These are phyloP conservation scores for Pleurotus tuoliensis DNA, from an alignment of 768 basidiomycete species.

Conservation along the genomic window DNA sequence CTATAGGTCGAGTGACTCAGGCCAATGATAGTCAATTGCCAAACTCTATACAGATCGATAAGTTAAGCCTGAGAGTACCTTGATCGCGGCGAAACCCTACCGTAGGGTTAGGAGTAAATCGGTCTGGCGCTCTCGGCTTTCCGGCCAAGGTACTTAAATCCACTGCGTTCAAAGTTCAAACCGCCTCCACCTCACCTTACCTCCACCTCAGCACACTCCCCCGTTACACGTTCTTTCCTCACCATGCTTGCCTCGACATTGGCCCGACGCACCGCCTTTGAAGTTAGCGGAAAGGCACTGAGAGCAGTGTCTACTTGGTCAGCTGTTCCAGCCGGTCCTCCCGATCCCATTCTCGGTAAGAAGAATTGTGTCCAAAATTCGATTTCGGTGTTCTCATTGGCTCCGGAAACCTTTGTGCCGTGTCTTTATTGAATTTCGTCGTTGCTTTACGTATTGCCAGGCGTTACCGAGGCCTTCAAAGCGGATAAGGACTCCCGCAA, in stretches of 20 bases:
- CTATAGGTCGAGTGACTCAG: too few species aligned
- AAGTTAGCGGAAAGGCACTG: conserved; percentile 29
- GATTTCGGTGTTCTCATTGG: conserved; percentile 5
- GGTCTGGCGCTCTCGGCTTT: conserved; percentile 2
- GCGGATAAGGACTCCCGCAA: conserved; percentile 89
- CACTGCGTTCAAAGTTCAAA: neutral
- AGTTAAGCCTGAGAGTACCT: conserved; percentile 14
- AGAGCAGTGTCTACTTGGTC: conserved; percentile 74
- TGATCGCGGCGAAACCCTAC: conserved; percentile 11
- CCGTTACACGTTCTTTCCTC: conserved; percentile 14
- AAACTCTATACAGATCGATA: neutral
- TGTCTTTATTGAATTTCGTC: conserved; percentile 2
- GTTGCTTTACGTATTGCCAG: conserved; percentile 31
- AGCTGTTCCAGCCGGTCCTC: conserved; percentile 80
- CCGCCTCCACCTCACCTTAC: conserved; percentile 6
- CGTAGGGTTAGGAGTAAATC: conserved; percentile 16
- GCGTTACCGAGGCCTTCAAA: conserved; percentile 94
- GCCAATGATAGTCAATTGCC: too few species aligned
- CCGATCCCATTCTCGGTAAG: conserved; percentile 89
- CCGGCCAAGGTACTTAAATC: neutral
- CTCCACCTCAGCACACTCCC: conserved; percentile 20
- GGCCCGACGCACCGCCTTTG: conserved; percentile 46
- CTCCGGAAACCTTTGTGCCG: conserved; percentile 11
- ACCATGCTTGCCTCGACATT: conserved; percentile 46
- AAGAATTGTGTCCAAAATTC: neutral